Evolutionary conservation across 805 yeast genomes (phyloP).

Genomic region (Wickerhamiella cacticola): DNA sequence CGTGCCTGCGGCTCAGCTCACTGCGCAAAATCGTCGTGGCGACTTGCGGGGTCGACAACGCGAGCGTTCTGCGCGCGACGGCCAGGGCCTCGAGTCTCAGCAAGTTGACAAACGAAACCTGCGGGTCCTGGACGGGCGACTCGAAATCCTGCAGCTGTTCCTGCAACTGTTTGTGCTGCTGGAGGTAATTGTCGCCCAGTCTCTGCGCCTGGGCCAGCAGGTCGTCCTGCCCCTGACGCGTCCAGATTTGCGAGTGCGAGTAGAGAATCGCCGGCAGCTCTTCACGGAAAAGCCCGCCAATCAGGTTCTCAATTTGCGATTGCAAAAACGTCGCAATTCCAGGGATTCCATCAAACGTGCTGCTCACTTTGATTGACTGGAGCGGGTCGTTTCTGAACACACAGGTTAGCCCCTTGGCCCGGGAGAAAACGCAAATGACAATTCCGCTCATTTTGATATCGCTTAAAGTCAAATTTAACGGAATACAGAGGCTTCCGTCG

Average conservation of each 20-base stretch:
- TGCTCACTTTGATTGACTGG: slow-evolving; percentile 67
- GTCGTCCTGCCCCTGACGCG: slow-evolving; percentile 25
- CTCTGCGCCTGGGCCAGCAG: slow-evolving; percentile 9
- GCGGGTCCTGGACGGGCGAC: slow-evolving; percentile 38
- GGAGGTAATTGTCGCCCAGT: neutral
- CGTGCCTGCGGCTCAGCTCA: slow-evolving; percentile 28
- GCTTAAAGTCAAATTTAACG: slow-evolving; percentile 61
- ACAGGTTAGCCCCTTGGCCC: slow-evolving; percentile 69
- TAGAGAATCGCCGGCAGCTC: slow-evolving; percentile 72
- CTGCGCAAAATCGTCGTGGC: slow-evolving; percentile 49
- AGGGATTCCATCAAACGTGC: slow-evolving; percentile 76
- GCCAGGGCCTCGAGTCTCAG: slow-evolving; percentile 54
- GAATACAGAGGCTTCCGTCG: slow-evolving; percentile 58
- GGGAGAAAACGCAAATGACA: slow-evolving; percentile 70
- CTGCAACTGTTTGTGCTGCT: slow-evolving; percentile 19
- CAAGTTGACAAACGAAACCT: slow-evolving; percentile 56
- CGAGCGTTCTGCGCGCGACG: slow-evolving; percentile 67
- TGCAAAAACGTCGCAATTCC: slow-evolving; percentile 76
- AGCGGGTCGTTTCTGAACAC: slow-evolving; percentile 85
- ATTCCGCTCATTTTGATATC: slow-evolving; percentile 66
- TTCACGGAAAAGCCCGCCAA: slow-evolving; percentile 69
- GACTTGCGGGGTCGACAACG: slow-evolving; percentile 51
- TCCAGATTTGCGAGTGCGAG: slow-evolving; percentile 58
- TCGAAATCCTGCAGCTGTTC: slow-evolving; percentile 18
- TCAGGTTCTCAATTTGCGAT: slow-evolving; percentile 68